Conservation (phyloP, 208 protist species). For the Balamuthia mandrillaris region DNA sequence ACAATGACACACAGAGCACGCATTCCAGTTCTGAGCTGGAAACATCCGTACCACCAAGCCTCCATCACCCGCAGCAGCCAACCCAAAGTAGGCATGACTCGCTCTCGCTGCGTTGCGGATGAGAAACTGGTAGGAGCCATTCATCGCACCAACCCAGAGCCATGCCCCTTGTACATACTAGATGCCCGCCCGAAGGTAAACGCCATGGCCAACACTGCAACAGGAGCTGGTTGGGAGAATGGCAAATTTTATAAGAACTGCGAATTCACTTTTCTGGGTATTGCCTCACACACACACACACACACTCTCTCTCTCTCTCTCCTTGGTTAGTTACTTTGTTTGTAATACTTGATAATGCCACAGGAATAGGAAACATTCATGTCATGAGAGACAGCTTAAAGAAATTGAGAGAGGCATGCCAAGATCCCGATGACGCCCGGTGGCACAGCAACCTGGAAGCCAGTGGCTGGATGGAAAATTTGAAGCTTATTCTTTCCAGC, state of each 20-base stretch:
- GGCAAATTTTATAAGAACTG: neutral
- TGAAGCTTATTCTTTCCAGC: neutral
- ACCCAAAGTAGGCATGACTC: conserved; percentile 43
- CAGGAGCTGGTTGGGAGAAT: neutral
- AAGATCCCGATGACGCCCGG: neutral
- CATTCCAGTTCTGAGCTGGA: too few species aligned
- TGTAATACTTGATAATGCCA: too few species aligned
- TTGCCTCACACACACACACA: too few species aligned
- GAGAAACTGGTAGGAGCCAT: conserved; percentile 46
- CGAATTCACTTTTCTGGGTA: neutral
- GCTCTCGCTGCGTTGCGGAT: conserved; percentile 33
- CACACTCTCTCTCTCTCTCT: too few species aligned
- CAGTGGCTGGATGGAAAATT: neutral
- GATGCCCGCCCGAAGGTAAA: too few species aligned
- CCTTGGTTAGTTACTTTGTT: too few species aligned
- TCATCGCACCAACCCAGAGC: neutral
- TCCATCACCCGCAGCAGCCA: too few species aligned
- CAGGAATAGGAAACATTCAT: neutral
- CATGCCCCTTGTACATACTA: neutral
- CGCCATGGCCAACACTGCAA: too few species aligned
- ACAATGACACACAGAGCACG: too few species aligned
- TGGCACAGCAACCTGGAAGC: neutral
- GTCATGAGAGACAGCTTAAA: neutral
- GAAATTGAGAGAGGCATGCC: neutral
- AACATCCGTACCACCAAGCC: too few species aligned